phyloP scores from a whole-genome alignment of 306 rosid genomes.

The Inga laurina region DNA sequence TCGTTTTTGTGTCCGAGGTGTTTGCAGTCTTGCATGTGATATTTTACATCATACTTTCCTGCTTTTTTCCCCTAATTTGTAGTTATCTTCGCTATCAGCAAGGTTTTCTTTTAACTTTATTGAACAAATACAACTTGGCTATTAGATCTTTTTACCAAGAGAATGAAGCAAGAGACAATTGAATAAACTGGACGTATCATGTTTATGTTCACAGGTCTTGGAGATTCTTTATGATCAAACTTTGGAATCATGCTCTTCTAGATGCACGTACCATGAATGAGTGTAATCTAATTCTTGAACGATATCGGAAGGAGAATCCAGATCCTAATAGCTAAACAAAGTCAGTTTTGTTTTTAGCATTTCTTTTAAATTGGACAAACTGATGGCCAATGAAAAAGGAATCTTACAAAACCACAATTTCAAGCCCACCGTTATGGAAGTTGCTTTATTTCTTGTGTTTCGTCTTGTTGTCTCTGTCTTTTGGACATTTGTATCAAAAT shows the following conservation, averaged over 20 bases:
- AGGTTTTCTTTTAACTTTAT: background rate
- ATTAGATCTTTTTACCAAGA: background rate
- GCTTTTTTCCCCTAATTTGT: background rate
- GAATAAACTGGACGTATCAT: background rate
- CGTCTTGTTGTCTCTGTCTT: background rate
- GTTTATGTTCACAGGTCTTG: slow-evolving; percentile 57
- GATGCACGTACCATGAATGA: slow-evolving; percentile 50
- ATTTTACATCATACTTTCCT: background rate
- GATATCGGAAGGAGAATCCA: slow-evolving; percentile 43
- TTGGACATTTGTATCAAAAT: background rate
- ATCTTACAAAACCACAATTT: slow-evolving; percentile 15
- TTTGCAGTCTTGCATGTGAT: background rate
- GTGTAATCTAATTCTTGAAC: slow-evolving; percentile 57
- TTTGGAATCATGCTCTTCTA: slow-evolving; percentile 71
- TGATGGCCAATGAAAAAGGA: slow-evolving; percentile 10
- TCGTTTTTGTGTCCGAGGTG: slow-evolving; percentile 12
- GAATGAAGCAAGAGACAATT: background rate
- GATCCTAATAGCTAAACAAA: slow-evolving; percentile 40
- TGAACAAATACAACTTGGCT: background rate
- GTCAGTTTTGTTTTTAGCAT: background rate
- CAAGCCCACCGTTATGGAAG: background rate
- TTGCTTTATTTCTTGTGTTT: slow-evolving; percentile 11
- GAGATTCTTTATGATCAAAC: slow-evolving; percentile 71
- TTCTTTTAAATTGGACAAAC: slow-evolving; percentile 1
- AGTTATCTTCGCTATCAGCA: background rate